phyloP scores from a whole-genome alignment of 1,284 basidiomycete genomes.

The Mycosarcoma mackinlayi region DNA sequence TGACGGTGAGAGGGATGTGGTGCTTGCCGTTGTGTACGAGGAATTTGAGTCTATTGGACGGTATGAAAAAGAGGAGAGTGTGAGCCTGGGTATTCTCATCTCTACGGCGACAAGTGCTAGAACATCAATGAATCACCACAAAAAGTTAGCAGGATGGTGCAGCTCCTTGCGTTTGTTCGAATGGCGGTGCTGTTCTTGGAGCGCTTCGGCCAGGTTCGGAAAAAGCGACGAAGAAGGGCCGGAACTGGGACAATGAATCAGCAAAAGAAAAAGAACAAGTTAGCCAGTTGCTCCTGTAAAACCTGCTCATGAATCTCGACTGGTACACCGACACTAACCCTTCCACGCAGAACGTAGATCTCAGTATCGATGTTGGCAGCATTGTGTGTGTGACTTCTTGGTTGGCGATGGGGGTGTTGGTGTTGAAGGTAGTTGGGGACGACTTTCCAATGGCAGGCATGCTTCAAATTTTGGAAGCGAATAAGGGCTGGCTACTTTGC shows the following conservation, averaged over 20 bases:
- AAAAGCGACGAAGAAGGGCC: constrained; percentile 94
- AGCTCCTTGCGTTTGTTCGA: constrained; percentile 86
- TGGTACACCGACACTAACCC: constrained; percentile 37
- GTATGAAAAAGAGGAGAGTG: not conserved
- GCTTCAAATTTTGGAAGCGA: not conserved
- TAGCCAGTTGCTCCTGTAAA: not conserved
- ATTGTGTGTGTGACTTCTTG: constrained; percentile 26
- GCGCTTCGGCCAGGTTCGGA: constrained; percentile 86
- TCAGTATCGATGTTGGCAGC: constrained; percentile 46
- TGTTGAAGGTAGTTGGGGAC: constrained; percentile 5
- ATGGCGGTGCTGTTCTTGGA: constrained; percentile 86
- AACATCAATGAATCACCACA: constrained; percentile 62
- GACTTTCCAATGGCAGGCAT: too few relatives aligned
- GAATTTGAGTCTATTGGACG: constrained; percentile 74
- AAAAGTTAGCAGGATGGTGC: constrained; percentile 84
- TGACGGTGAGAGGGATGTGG: constrained; percentile 85
- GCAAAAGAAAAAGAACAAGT: not conserved
- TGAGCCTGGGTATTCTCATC: too few relatives aligned
- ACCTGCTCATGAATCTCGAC: too few relatives aligned
- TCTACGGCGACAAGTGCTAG: too few relatives aligned
- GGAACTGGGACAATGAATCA: too few relatives aligned
- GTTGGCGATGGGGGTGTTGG: too few relatives aligned
- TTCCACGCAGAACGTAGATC: constrained; percentile 63
- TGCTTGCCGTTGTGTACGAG: constrained; percentile 94
- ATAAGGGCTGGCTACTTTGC: not conserved